phyloP scores from a whole-genome alignment of 2,329 filamentous ascomycete species.

The Mollisia scopiformis region DNA sequence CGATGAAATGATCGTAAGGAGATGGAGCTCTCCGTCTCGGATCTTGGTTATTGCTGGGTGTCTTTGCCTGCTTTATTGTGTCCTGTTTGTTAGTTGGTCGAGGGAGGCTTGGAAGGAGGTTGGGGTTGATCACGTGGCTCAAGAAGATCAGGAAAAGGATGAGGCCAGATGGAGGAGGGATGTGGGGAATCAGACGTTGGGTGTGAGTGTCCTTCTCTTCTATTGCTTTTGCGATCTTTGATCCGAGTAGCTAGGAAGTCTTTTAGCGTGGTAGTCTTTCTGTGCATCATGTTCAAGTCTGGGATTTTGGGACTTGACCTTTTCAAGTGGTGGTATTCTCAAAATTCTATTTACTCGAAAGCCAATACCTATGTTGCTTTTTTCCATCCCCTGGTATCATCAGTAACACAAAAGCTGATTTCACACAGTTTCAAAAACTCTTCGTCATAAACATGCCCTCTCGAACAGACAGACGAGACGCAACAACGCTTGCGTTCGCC shows the following conservation, averaged over 20 bases:
- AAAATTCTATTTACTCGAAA: not conserved
- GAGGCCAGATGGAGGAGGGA: no score
- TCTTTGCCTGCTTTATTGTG: not conserved
- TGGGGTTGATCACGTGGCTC: not conserved
- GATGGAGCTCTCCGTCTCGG: not conserved
- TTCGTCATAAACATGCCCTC: conserved; percentile 25
- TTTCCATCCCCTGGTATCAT: no score
- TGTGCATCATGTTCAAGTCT: not conserved
- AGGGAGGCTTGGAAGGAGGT: not conserved
- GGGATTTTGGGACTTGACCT: not conserved
- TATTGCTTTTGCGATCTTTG: not conserved
- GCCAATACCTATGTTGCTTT: no score
- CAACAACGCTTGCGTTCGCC: conserved; percentile 17
- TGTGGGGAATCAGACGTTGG: conserved; percentile 8
- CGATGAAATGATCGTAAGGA: not conserved
- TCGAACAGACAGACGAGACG: conserved; percentile 27
- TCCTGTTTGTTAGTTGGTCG: not conserved
- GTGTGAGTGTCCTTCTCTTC: not conserved
- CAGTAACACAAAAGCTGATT: not conserved
- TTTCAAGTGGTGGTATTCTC: no score
- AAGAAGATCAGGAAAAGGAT: not conserved
- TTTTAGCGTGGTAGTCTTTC: no score
- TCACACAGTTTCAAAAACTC: conserved; percentile 25
- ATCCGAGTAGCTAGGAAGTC: no score
- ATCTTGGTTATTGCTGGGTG: not conserved